A percentile compares a stretch with the other conserved stretches of the same genome.
Evolutionary conservation across 345 rosid genomes (phyloP).

Genomic region (Gossypium longicalyx): DNA sequence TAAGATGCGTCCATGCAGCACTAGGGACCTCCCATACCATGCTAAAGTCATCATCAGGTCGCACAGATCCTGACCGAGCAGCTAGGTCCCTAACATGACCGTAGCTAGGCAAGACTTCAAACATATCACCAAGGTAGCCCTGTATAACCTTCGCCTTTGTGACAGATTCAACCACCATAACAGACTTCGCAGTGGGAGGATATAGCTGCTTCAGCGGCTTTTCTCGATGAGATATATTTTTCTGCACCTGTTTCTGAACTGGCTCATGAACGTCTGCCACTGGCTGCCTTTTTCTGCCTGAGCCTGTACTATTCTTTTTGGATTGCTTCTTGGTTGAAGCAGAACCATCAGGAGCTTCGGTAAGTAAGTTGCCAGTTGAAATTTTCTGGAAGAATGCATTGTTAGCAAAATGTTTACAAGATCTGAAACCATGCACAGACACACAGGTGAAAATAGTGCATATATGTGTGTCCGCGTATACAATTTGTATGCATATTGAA

Average conservation of each 20-base stretch:
- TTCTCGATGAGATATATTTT: constrained; percentile 35
- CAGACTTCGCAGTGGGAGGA: constrained; percentile 83
- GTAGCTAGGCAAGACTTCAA: constrained; percentile 89
- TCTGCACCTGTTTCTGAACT: constrained; percentile 30
- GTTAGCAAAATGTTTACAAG: constrained; percentile 28
- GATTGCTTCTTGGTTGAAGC: constrained; percentile 36
- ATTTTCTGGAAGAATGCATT: constrained; percentile 38
- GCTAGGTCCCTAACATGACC: constrained; percentile 98
- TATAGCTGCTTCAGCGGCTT: constrained; percentile 50
- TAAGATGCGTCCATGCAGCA: constrained; percentile 94
- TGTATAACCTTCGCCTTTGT: constrained; percentile 94
- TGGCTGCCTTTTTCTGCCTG: constrained; percentile 31
- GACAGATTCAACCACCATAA: constrained; percentile 85
- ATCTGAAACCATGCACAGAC: constrained; percentile 3
- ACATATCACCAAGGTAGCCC: constrained; percentile 86
- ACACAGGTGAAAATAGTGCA: neutral
- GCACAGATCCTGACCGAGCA: constrained; percentile 92
- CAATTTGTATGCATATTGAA: neutral
- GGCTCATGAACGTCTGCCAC: constrained; percentile 28
- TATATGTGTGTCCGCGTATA: neutral
- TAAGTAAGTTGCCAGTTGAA: constrained; percentile 19
- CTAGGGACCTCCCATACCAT: constrained; percentile 99
- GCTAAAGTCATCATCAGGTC: constrained; percentile 96
- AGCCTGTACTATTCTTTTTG: constrained; percentile 32
- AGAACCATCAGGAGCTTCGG: constrained; percentile 28